Evolutionary conservation across 176 grass and related monocot species (phyloP), one percentile per base, ranked within the genome.

Genomic region (Chrysopogon serrulatus): DNA sequence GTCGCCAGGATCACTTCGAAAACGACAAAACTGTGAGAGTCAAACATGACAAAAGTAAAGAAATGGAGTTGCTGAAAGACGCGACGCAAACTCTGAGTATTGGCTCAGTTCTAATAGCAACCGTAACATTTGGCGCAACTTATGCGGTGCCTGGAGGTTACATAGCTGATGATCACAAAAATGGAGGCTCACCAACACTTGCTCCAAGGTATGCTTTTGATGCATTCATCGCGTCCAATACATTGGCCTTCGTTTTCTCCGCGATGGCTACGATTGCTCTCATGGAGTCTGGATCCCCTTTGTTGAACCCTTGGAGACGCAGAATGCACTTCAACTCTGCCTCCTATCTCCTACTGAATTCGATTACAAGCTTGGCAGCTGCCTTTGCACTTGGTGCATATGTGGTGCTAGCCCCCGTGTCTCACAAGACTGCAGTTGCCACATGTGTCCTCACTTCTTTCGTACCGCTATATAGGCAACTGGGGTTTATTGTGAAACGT

Each of bases 301-400:
- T 44, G 5, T 13, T 49, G 0, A 3, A 73, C 24, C 2, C 5
- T 5, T 1, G 14, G 14, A 73, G 12, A n/a, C 69, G 41, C 13
- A 31, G 0, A 5, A 0, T 1, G 0, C 1, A 73, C 26, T 26
- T 24, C 11, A 0, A 1, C 6, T 4, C 4, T 0, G 54, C 54
- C 54, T 8, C 4, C 6, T 47, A 0, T 0, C 4, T 30, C 2
- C 1, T 73, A 15, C 2, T 16, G 2, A 0, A 1, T 48, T 27
- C 40, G 0, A 4, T 73, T 26, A 32, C 40, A 9, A 0, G 23
- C 71, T 18, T 73, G 13, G 2, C 4, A 0, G 21, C 26, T 0
- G 42, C 71, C 43, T 73, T 73, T 49, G 71, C 71, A 19, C 26
- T 49, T 16, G 71, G 0, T 48, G 43, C 16, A 2, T 73, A 73